Conservation (phyloP, 352 stramenopile species). For the Phytophthora foliorum region DNA sequence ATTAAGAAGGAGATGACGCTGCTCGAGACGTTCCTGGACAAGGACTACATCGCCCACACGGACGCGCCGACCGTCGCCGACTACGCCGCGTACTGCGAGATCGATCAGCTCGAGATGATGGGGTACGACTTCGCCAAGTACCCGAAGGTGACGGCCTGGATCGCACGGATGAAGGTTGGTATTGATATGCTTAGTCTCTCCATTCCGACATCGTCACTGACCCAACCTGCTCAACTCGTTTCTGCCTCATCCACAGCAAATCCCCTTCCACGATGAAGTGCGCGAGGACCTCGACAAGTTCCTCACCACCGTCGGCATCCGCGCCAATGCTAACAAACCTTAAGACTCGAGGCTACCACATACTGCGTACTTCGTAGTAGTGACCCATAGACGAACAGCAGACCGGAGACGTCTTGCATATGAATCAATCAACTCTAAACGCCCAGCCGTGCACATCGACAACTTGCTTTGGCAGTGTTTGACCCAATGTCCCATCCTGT, state of each 20-base stretch:
- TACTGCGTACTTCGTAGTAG: too few species aligned
- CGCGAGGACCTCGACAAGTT: slow-evolving; percentile 43
- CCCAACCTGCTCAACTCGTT: not conserved
- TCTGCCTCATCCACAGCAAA: slow-evolving; percentile 22
- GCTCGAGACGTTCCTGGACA: slow-evolving; percentile 54
- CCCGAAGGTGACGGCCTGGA: slow-evolving; percentile 49
- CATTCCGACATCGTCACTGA: not conserved
- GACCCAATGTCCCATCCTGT: slow-evolving; percentile 24
- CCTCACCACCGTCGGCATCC: slow-evolving; percentile 18
- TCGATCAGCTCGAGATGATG: slow-evolving; percentile 62
- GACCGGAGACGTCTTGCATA: slow-evolving; percentile 11
- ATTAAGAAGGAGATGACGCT: slow-evolving; percentile 44
- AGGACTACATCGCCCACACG: slow-evolving; percentile 53
- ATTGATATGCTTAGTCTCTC: not conserved
- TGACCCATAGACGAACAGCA: slow-evolving; percentile 10
- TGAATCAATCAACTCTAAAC: slow-evolving; percentile 8
- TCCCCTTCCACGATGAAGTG: slow-evolving; percentile 37
- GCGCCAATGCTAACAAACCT: slow-evolving; percentile 9
- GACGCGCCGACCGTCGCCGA: slow-evolving; percentile 56
- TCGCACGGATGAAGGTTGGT: slow-evolving; percentile 39
- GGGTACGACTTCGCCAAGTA: slow-evolving; percentile 55
- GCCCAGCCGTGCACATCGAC: not conserved
- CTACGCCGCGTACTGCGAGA: slow-evolving; percentile 61
- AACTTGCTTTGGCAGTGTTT: too few species aligned
- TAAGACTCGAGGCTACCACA: too few species aligned